phyloP scores from a whole-genome alignment of 2,329 filamentous ascomycete species.

The Pseudogymnoascus verrucosus region DNA sequence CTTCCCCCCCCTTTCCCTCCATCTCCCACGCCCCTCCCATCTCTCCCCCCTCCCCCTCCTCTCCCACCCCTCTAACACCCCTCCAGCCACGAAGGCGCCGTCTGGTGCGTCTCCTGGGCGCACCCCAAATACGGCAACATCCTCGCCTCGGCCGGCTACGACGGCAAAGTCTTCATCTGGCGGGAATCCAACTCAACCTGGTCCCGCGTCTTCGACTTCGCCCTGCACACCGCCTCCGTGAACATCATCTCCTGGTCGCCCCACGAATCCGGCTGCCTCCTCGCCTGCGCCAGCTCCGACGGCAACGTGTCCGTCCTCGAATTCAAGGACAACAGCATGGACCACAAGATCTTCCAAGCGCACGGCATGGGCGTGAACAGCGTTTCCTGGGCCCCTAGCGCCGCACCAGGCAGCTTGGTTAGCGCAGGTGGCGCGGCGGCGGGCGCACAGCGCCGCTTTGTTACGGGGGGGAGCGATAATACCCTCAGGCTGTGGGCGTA shows the following conservation, averaged over 20 bases:
- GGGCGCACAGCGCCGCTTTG: constrained; percentile 69
- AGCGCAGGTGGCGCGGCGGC: constrained; percentile 57
- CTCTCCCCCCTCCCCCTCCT: neutral
- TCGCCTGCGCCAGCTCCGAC: constrained; percentile 90
- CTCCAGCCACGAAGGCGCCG: constrained; percentile 82
- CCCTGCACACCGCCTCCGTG: constrained; percentile 88
- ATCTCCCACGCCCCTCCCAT: neutral
- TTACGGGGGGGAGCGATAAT: constrained; percentile 92
- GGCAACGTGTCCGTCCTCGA: constrained; percentile 90
- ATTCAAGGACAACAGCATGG: constrained; percentile 93
- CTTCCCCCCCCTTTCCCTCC: too few species aligned
- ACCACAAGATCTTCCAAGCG: constrained; percentile 80
- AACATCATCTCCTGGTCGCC: constrained; percentile 98
- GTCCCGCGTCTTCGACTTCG: constrained; percentile 88
- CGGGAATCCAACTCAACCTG: constrained; percentile 69
- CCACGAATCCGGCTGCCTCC: constrained; percentile 87
- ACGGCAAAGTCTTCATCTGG: constrained; percentile 98
- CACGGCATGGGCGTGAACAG: constrained; percentile 93
- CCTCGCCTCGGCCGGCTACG: constrained; percentile 88
- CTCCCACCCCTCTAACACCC: constrained; percentile 15
- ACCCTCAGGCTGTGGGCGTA: constrained; percentile 88
- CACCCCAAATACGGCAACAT: constrained; percentile 99
- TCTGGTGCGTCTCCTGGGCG: constrained; percentile 97
- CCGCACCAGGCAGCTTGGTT: constrained; percentile 74
- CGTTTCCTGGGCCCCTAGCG: constrained; percentile 88